These are phyloP conservation scores for Agrostemma githago DNA, from an alignment of 148 eudicot species.

Conservation along the genomic window DNA sequence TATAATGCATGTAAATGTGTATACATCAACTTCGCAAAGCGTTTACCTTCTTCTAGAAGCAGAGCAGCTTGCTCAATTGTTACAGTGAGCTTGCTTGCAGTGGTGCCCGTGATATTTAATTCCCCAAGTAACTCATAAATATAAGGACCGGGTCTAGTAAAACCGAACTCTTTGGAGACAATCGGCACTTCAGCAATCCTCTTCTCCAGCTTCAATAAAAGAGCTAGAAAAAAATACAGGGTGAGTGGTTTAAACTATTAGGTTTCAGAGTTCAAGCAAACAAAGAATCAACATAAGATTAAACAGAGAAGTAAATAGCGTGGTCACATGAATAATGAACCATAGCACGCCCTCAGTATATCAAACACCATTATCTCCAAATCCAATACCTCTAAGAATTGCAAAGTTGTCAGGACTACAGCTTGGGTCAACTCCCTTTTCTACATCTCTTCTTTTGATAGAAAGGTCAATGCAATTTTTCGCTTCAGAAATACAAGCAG, in stretches of 20 bases:
- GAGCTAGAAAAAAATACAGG: conserved; percentile 47
- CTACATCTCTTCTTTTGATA: conserved; percentile 56
- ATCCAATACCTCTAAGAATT: conserved; percentile 78
- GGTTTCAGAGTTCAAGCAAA: conserved; percentile 3
- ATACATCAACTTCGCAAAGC: conserved; percentile 2
- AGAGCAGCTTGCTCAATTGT: conserved; percentile 72
- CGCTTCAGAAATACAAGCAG: conserved; percentile 92
- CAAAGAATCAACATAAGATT: not conserved
- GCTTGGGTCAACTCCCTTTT: conserved; percentile 61
- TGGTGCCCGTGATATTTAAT: conserved; percentile 59
- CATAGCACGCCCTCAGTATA: conserved; percentile 4
- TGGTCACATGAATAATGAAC: conserved; percentile 2
- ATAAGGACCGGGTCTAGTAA: conserved; percentile 90
- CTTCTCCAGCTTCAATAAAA: conserved; percentile 93
- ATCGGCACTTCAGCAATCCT: conserved; percentile 82
- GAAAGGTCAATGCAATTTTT: conserved; percentile 77
- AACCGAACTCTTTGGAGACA: conserved; percentile 81
- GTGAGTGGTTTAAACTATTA: conserved; percentile 4
- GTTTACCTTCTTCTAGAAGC: conserved; percentile 92
- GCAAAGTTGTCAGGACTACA: conserved; percentile 88
- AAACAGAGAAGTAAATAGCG: not conserved
- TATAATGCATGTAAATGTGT: not conserved
- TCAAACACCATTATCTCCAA: conserved; percentile 9
- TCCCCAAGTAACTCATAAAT: conserved; percentile 84
- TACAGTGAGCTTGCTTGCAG: conserved; percentile 59